Base-by-base conservation (phyloP, 2,329 filamentous ascomycete species). In the Penicillium expansum region DNA sequence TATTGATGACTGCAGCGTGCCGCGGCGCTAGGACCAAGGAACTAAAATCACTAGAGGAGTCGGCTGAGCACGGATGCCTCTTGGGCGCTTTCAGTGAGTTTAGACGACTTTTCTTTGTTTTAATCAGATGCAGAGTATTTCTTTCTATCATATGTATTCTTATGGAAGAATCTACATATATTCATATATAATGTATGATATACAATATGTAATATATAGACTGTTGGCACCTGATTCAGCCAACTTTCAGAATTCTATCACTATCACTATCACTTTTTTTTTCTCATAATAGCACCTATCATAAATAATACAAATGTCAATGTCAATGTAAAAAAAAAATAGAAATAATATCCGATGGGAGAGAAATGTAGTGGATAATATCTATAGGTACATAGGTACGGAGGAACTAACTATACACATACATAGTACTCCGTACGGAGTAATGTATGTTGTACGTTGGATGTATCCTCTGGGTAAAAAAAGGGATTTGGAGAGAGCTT, bases 1-100 rank as follows among this genome's bases (percentile, higher is more conserved):
- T 29, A 56, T 52, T 55, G 54, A 56, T 56, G 54, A 56, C 54
- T 56, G 54, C 54, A 56, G 48, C 54, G 54, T 56, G 48, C 54
- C 54, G 54, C 54, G 38, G 53, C 53, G 54, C 54, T 56, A 56
- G 54, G 54, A 52, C 54, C 48, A 44, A 44, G 29, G 33, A 45
- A 56, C 54, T 52, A 52, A 47, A 52, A 27, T 49, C 44, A 35
- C 27, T 41, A 45, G 24, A 33, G 43, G 9, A 37, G 37, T 55
- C 52, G 52, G 47, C 52, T 55, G 54, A 18, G 54, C 54, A 56
- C 54, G 54, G 54, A 56, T 56, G 14, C 27, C 33, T 39, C 8
- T 30, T 29, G 52, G 52, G 52, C 52, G 38, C 48, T 50, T 54
- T 55, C n/a, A 29, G 18, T 9, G 22, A 49, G 29, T 43, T 55